Percentiles rank a stretch among this genome's conserved stretches.
Evolutionary conservation across 108 stramenopile genomes (phyloP).

Genomic region (Skeletonema marinoi): DNA sequence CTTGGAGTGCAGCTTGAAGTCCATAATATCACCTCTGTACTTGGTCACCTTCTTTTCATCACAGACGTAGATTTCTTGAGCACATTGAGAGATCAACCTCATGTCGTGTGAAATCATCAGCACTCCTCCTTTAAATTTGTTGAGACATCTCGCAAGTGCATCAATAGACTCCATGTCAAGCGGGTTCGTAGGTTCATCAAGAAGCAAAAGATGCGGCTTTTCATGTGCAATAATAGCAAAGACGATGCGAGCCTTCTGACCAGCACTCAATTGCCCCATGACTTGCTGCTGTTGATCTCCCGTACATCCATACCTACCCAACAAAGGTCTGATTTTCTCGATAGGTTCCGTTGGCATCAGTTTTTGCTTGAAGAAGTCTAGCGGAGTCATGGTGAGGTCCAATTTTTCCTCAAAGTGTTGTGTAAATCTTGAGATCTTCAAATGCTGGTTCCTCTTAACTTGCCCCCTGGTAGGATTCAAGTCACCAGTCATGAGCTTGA

Average conservation of each 20-base stretch:
- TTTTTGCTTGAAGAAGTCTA: slow-evolving; percentile 93
- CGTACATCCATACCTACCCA: slow-evolving; percentile 96
- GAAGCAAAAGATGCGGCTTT: slow-evolving; percentile 94
- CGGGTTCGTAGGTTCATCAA: slow-evolving; percentile 98
- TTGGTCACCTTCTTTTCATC: slow-evolving; percentile 88
- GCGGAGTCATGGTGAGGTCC: slow-evolving; percentile 92
- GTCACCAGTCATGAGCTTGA: slow-evolving; percentile 80
- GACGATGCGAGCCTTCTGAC: slow-evolving; percentile 97
- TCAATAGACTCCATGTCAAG: slow-evolving; percentile 98
- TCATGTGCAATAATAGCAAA: slow-evolving; percentile 97
- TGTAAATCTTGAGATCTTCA: slow-evolving; percentile 94
- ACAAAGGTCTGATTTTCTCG: slow-evolving; percentile 78
- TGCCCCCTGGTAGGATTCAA: slow-evolving; percentile 90
- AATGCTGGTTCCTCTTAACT: slow-evolving; percentile 92
- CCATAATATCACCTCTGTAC: slow-evolving; percentile 93
- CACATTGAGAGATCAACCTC: slow-evolving; percentile 97
- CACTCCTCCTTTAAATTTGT: slow-evolving; percentile 98
- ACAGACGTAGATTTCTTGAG: slow-evolving; percentile 96
- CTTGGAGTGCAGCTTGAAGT: slow-evolving; percentile 89
- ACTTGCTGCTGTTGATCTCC: slow-evolving; percentile 84
- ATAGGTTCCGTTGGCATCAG: slow-evolving; percentile 80
- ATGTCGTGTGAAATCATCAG: slow-evolving; percentile 99
- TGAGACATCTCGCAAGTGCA: slow-evolving; percentile 93
- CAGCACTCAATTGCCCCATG: slow-evolving; percentile 92
- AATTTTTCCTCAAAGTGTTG: slow-evolving; percentile 99